Base-by-base conservation (phyloP, 257 asterid species). In the Buddleja alternifolia region DNA sequence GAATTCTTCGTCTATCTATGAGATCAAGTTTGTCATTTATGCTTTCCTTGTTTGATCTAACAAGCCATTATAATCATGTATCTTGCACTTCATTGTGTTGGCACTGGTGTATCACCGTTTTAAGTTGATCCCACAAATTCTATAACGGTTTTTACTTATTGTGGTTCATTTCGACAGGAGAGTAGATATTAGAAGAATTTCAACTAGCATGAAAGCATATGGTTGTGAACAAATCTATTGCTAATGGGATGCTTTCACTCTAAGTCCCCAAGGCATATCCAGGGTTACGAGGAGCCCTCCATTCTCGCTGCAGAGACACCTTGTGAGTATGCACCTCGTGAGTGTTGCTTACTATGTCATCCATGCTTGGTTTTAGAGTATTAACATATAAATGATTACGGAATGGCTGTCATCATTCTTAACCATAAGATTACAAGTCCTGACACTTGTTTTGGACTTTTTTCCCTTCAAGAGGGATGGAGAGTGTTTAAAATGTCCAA, bases 291-390 rank as follows among this genome's bases (percentile, higher is more conserved):
- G 82, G 93, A 92, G 40, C 97, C 97, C 37, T 45, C 81, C 48
- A 63, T 89, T 82, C 95, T 92, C 37, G 96, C 97, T 51, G 82
- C 97, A 10, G 97, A 92, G 80, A 92, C 98, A 10, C 91, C 85
- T 57, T 92, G 98, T 92, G 75, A 90, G 98, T 86, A 67, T 78
- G 77, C 80, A 58, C 16, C 45, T 12, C 21, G 10, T 45, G 15
- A 3, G 53, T 46, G 14, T n/a, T n/a, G n/a, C n/a, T n/a, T n/a
- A n/a, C 20, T 9, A 12, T 46, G 4, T 3, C 15, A 6, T 2
- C 34, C 5, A 29, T 29, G 5, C 2, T 1, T 29, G 34, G 5
- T 29, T 29, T 29, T 29, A 1, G 5, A 2, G 2, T 29, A 5
- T 29, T 29, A 29, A 29, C 34, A 29, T 29, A 1, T 29, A 29